Evolutionary conservation across 2,329 filamentous ascomycete genomes (phyloP), one percentile per base, ranked within the genome.

Genomic region (Nothopassalora personata): DNA sequence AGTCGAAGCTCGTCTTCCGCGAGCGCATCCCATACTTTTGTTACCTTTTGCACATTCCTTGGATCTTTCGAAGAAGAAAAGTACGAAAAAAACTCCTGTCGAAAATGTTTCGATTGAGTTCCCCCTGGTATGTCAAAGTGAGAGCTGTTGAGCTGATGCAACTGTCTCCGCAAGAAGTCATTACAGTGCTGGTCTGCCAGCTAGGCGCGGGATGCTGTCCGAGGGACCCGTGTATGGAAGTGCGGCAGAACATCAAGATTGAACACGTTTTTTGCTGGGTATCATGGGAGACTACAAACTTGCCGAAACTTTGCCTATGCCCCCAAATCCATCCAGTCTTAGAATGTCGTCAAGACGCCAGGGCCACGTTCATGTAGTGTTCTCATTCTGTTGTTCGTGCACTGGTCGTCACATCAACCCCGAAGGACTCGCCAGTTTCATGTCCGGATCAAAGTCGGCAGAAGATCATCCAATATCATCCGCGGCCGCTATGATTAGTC

Each of bases 61-160:
- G 91, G 70, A 65, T 91, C 87, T 64, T 81, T 81, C 59, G n/a
- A n/a, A n/a, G n/a, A n/a, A n/a, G 84, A 88, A 73, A 91, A 89
- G 79, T 90, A 91, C 19, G 88, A n/a, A n/a, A 87, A 68, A 84
- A 91, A 67, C 85, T 88, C 60, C 88, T 85, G 80, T 91, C 87
- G 68, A 89, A 91, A 74, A 91, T 90, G 80, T 90, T 90, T 67
- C 83, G 82, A 78, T 91, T 90, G 58, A 90, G 82, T 1, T 77
- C 70, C 0, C 84, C 84, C 47, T 79, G n/a, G n/a, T n/a, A n/a
- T n/a, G 23, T 27, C 36, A 31, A 51, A 28, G 49, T 51, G 30
- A 51, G 30, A 10, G 19, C 11, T 34, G 11, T 28, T 30, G 28
- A 28, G 47, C 54, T 56, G 54, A 56, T 50, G 46, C 34, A 46